Base-by-base conservation (phyloP, 2,329 filamentous ascomycete species). In the Penicillium sp. region DNA sequence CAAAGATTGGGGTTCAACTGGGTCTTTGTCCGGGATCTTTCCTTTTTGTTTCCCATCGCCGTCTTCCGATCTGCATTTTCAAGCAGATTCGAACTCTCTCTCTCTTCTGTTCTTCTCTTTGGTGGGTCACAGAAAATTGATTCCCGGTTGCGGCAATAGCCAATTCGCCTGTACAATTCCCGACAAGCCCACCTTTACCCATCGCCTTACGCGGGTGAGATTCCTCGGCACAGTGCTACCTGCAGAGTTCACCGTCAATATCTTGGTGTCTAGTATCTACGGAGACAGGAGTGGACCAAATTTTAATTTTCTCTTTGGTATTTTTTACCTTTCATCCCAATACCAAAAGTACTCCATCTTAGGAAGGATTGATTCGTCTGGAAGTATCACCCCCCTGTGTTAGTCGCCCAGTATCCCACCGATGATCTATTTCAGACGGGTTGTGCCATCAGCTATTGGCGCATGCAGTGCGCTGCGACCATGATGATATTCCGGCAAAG, bases 401-500 rank as follows among this genome's bases (percentile, higher is more conserved):
- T 30, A 39, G 18, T 18, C 27, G 6, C 28, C 42, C 25, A 47
- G 41, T 41, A 50, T 55, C 19, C 41, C 36, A 50, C 43, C 53
- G 49, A 54, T 56, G 51, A 56, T 58, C 55, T 28, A 34, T 41
- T 11, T 25, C 25, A 37, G 46, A 40, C 37, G 37, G 42, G 42
- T 60, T 58, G 52, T 33, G 54, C 49, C 49, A 41, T 55, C 25
- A 46, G 53, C 53, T 51, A 56, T 59, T 57, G 53, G 55, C 46
- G 57, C 47, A 54, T 60, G 53, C 56, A 57, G 56, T 52, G 49
- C 46, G 54, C 51, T 49, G 51, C 49, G 45, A 53, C 55, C 50
- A 44, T 47, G 35, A 53, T 59, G 55, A 58, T 53, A 50, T 49
- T 54, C 11, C 38, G 43, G 41, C 41, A 42, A 16, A 29, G 27